Conservation (phyloP, 2,329 filamentous ascomycete species). For the Cryoendolithus antarcticus region DNA sequence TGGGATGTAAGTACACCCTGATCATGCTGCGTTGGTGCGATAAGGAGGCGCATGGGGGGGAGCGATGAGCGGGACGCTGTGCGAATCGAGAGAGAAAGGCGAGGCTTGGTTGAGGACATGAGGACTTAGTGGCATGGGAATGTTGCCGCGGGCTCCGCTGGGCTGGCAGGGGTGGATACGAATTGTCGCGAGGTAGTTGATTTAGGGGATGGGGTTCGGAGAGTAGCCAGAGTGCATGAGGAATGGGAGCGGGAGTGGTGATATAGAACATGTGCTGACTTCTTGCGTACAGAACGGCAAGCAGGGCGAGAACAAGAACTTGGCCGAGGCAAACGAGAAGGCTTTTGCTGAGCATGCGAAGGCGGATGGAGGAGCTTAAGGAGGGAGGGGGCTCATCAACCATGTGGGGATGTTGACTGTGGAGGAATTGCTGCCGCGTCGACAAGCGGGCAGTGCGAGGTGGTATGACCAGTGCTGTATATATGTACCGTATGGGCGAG, state of each 20-base stretch:
- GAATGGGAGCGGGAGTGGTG: background rate
- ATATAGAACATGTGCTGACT: background rate
- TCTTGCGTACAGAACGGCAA: slow-evolving; percentile 66
- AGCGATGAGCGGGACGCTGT: too few species aligned
- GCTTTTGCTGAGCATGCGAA: slow-evolving; percentile 32
- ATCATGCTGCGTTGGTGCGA: background rate
- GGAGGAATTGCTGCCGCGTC: too few species aligned
- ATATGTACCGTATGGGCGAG: too few species aligned
- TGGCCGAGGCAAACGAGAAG: slow-evolving; percentile 45
- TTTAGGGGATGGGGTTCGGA: background rate
- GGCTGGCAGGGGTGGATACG: background rate
- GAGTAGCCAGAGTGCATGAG: too few species aligned
- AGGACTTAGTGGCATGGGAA: slow-evolving; percentile 9
- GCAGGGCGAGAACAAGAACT: slow-evolving; percentile 71
- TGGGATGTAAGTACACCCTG: slow-evolving; percentile 66
- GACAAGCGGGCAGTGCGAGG: too few species aligned
- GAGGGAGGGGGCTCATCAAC: background rate
- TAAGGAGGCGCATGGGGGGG: too few species aligned
- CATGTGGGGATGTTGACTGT: background rate
- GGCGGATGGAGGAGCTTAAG: background rate
- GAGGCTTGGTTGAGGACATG: too few species aligned
- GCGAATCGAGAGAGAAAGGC: too few species aligned
- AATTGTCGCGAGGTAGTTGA: background rate
- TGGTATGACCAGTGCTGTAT: too few species aligned
- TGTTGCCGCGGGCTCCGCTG: background rate